Percentiles rank a stretch among this genome's conserved stretches.
These are phyloP conservation scores for Davidsoniella virescens DNA, from an alignment of 2,329 filamentous ascomycete species.

Conservation along the genomic window DNA sequence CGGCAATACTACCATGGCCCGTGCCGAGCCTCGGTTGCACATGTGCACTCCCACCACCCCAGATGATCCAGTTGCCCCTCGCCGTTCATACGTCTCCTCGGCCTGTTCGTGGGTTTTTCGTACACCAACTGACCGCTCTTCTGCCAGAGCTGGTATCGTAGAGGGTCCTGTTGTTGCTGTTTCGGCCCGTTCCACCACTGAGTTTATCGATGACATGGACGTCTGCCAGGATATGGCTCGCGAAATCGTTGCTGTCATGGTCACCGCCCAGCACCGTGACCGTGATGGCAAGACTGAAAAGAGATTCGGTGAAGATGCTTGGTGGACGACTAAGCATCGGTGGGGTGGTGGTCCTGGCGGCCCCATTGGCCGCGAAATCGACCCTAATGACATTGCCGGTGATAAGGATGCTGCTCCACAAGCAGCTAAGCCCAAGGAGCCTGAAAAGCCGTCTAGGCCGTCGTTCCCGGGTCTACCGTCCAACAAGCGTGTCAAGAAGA, in stretches of 20 bases:
- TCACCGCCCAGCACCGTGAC: conserved; percentile 47
- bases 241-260: conserved; percentile 42
- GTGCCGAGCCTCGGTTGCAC: conserved; percentile 43
- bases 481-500: conserved; percentile 36
- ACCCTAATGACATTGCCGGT: conserved; percentile 28
- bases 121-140: conserved; percentile 40
- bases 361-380: conserved; percentile 44
- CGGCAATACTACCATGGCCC: conserved; percentile 40
- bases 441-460: conserved; percentile 10
- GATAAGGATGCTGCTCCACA: conserved; percentile 27
- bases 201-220: conserved; percentile 38
- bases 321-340: conserved; percentile 44
- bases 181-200: conserved; percentile 38
- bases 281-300: conserved; percentile 40
- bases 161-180: conserved; percentile 47
- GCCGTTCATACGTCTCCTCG: conserved; percentile 40
- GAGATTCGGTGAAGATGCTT: conserved; percentile 39
- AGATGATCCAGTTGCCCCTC: conserved; percentile 17
- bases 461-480: conserved; percentile 16
- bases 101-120: conserved; percentile 45
- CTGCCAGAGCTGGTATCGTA: conserved; percentile 40
- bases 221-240: conserved; percentile 45
- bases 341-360: conserved; percentile 49
- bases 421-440: conserved; percentile 15
- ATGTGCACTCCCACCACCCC: conserved; percentile 24